phyloP scores from a whole-genome alignment of 1,284 basidiomycete species.

The Ceratobasidium sp. region DNA sequence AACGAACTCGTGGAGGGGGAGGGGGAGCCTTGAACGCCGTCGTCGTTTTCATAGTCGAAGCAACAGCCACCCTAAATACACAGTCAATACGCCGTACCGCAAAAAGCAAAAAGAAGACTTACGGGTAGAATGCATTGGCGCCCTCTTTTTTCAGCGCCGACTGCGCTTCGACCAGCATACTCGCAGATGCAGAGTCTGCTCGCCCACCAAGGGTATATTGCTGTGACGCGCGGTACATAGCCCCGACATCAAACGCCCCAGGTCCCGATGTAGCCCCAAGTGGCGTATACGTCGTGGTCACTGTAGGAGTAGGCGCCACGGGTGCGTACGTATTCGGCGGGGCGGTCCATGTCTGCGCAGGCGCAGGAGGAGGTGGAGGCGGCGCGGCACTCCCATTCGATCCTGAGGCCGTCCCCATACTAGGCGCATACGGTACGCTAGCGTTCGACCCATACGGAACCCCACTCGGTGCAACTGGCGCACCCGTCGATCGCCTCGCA shows the following conservation, averaged over 20 bases:
- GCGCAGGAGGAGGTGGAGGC: constrained; percentile 7
- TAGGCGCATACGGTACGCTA: constrained; percentile 4
- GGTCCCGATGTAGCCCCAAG: background rate
- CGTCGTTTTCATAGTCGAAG: constrained; percentile 1
- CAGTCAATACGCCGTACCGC: background rate
- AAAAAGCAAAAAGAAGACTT: constrained; percentile 9
- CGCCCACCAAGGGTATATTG: constrained; percentile 17
- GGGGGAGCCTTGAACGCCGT: constrained; percentile 21
- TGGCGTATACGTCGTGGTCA: background rate
- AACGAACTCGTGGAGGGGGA: constrained; percentile 9
- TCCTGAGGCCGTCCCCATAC: too few relatives aligned
- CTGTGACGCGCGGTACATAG: constrained; percentile 22
- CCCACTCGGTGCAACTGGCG: background rate
- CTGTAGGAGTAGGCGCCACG: background rate
- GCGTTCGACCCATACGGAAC: background rate
- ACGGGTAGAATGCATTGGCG: constrained; percentile 47
- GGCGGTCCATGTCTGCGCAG: constrained; percentile 10
- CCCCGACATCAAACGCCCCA: constrained; percentile 3
- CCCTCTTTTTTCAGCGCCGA: constrained; percentile 18
- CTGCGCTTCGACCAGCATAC: constrained; percentile 3
- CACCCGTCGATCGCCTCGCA: constrained; percentile 19
- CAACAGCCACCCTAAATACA: constrained; percentile 6
- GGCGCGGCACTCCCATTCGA: constrained; percentile 23
- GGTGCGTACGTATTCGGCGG: background rate
- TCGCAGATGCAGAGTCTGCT: constrained; percentile 23